Evolutionary conservation across 495 filamentous ascomycete genomes (phyloP), one percentile per base, ranked within the genome.

Genomic region (Xylaria bambusicola): DNA sequence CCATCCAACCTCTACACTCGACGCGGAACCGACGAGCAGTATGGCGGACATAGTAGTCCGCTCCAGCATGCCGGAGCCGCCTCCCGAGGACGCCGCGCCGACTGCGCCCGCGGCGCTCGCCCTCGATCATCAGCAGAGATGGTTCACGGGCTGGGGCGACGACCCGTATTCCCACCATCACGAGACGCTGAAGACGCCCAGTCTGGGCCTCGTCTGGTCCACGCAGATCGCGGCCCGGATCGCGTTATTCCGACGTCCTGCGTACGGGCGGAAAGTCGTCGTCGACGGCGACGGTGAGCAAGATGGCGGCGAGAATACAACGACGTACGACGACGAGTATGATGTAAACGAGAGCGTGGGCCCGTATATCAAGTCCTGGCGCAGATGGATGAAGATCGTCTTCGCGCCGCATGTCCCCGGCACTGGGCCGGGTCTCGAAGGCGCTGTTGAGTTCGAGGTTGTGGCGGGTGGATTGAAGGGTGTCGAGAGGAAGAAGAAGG

Each of bases 111-210:
- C 68, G 67, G 83, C 71, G 13, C 77, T 95, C 33, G 81, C 79
- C n/a, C 82, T 97, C 15, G 84, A 92, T 59, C 90, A 95, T 70
- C 94, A 98, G 71, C 89, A 95, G 66, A 84, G 87, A 7, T 98
- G 90, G 82, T 97, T 97, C 72, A 93, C 89, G 2, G 94, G 94
- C 36, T 98, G 94, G 93, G 92, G 91, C 21, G 88, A 92, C 68
- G 75, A 79, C 38, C 74, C 65, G 0, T 51, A 58, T 40, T 33
- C 33, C 15, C 21, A 6, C 24, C 47, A 56, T 10, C 66, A 74
- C 23, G 69, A 62, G 20, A 70, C 74, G 31, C 77, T 86, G 13
- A 98, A 98, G 74, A 95, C 90, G 0, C 94, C 94, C 0, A 86
- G 88, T 8, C 75, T 98, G 52, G 94, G 94, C 0, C 79, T 96